Evolutionary conservation across 1,139 yeast species (phyloP).

Genomic region (Nadsonia starkeyi-henricii): DNA sequence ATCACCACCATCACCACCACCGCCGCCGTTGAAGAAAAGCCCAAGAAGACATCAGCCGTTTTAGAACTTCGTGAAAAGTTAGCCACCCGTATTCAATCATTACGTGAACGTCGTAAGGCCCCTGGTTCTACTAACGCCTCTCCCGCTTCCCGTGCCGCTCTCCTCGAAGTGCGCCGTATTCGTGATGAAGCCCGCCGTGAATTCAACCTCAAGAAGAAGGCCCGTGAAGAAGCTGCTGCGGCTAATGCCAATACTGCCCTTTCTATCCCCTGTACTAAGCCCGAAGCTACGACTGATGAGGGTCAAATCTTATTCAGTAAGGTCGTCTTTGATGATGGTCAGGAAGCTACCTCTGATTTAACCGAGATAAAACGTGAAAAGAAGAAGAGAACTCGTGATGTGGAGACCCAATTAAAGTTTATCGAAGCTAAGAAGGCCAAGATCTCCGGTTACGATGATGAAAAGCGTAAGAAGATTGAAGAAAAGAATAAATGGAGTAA

Average conservation of each 20-base stretch:
- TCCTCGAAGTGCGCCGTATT: conserved; percentile 25
- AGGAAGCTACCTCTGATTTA: conserved; percentile 66
- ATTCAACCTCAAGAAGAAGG: conserved; percentile 20
- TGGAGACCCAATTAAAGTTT: conserved; percentile 66
- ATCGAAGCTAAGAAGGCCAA: conserved; percentile 63
- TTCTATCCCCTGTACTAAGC: conserved; percentile 22
- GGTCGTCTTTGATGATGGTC: conserved; percentile 73
- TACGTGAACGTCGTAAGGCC: conserved; percentile 79
- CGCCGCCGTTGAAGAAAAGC: conserved; percentile 7
- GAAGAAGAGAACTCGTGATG: conserved; percentile 77
- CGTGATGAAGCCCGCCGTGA: conserved; percentile 30
- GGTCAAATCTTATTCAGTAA: conserved; percentile 58
- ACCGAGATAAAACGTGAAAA: conserved; percentile 40
- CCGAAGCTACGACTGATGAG: conserved; percentile 27
- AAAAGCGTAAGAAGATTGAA: conserved; percentile 43
- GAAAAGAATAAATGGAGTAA: conserved; percentile 78
- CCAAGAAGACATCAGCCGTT: conserved; percentile 24
- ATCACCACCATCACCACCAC: neutral
- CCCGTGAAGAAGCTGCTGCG: conserved; percentile 10
- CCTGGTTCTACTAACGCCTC: conserved; percentile 80
- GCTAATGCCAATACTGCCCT: conserved; percentile 14
- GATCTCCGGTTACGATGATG: conserved; percentile 44
- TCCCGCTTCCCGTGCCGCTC: conserved; percentile 41
- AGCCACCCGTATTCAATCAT: conserved; percentile 50
- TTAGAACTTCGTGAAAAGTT: conserved; percentile 56